Conservation (phyloP, 352 stramenopile genomes). For the Pythium oligandrum region DNA sequence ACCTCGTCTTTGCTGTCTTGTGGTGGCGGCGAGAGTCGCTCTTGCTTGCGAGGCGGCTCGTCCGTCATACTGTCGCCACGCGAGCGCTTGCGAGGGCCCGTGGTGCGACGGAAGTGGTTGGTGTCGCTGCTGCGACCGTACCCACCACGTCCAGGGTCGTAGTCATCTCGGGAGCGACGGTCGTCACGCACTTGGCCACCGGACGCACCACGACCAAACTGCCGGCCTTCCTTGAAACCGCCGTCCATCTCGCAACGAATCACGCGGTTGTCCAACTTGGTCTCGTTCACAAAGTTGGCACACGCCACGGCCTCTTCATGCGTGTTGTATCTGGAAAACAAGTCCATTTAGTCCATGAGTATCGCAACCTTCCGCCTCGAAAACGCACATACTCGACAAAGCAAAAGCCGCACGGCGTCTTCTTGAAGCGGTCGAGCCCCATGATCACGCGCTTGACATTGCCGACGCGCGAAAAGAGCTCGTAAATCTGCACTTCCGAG, state of each 20-base stretch:
- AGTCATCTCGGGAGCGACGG: conserved; percentile 80
- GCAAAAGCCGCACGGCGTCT: conserved; percentile 96
- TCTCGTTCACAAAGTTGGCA: conserved; percentile 80
- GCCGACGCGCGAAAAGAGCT: conserved; percentile 93
- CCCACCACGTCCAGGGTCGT: conserved; percentile 72
- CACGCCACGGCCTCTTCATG: conserved; percentile 72
- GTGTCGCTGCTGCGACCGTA: conserved; percentile 70
- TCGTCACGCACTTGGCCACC: conserved; percentile 85
- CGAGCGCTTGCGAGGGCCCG: conserved; percentile 40
- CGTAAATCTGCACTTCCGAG: conserved; percentile 92
- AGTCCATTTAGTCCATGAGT: background rate
- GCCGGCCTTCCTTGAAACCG: conserved; percentile 78
- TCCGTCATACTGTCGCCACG: conserved; percentile 49
- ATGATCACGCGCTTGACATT: conserved; percentile 93
- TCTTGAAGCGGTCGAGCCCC: conserved; percentile 94
- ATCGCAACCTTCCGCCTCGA: too few species aligned
- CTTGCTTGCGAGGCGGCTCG: conserved; percentile 39
- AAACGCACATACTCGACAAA: conserved; percentile 92
- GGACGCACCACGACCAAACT: conserved; percentile 80
- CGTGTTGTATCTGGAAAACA: conserved; percentile 41
- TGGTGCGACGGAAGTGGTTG: conserved; percentile 67
- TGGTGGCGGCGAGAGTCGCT: conserved; percentile 19
- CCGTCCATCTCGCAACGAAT: conserved; percentile 88
- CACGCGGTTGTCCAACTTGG: conserved; percentile 85
- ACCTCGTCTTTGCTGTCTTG: conserved; percentile 17